A percentile compares a stretch with the other conserved stretches of the same genome.
Conservation (phyloP, 371 early-diverging fungal genomes). For the Apophysomyces elegans region DNA sequence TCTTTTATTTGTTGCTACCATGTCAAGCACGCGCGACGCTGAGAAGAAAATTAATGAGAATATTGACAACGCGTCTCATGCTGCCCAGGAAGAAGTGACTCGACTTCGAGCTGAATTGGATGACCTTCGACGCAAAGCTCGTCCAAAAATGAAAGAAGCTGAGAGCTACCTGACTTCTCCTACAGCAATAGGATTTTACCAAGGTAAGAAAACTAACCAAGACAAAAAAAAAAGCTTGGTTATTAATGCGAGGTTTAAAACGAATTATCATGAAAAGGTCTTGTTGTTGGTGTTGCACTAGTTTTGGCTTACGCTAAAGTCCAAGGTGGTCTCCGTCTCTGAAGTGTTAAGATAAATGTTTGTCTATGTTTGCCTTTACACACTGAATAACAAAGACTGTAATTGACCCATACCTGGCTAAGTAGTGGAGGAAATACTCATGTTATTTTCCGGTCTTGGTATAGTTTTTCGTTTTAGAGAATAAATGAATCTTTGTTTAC, state of each 20-base stretch:
- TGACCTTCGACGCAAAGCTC: constrained; percentile 35
- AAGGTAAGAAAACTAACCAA: constrained; percentile 25
- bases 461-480: too few species aligned
- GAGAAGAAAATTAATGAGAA: constrained; percentile 23
- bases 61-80: constrained; percentile 32
- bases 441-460: too few species aligned
- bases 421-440: too few species aligned
- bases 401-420: too few species aligned
- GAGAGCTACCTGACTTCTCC: constrained; percentile 44
- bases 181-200: constrained; percentile 39
- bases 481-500: too few species aligned
- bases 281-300: constrained; percentile 14
- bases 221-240: not conserved
- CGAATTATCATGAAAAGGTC: constrained; percentile 4
- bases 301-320: constrained; percentile 9
- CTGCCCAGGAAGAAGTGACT: constrained; percentile 41
- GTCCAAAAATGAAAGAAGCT: constrained; percentile 46
- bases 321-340: constrained; percentile 4
- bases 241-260: not conserved
- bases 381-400: too few species aligned
- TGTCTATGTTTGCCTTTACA: too few species aligned
- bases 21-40: constrained; percentile 11
- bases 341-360: not conserved
- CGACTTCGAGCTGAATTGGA: constrained; percentile 42
- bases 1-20: not conserved